Evolutionary conservation across 2,329 filamentous ascomycete genomes (phyloP), one percentile per base, ranked within the genome.

Genomic region (Trichoderma sp.): DNA sequence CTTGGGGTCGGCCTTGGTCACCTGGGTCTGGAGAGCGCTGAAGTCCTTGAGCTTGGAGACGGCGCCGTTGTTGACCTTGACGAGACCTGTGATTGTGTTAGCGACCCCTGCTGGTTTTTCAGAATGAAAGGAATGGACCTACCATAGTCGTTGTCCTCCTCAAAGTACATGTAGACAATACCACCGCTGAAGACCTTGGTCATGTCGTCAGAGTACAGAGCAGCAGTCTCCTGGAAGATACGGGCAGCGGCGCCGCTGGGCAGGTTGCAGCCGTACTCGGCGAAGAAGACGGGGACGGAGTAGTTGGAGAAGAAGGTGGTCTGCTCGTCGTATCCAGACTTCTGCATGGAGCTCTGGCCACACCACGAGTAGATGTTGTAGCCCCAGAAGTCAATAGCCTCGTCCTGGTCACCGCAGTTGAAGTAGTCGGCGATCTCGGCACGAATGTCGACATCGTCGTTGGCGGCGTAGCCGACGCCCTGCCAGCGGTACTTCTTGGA

Each of bases 351-450:
- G 74, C 91, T 96, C 71, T 93, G 78, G 71, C 94, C 95, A 77
- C 95, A 99, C 95, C 95, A 99, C 61, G 93, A 96, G 85, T 99
- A 99, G 81, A 98, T 97, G 85, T 99, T 99, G 89, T 98, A 98
- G 66, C 95, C 95, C 91, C 93, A 99, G 84, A 96, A 98, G 80
- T 99, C 95, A 70, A 98, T 97, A 67, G 90, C 74, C 10, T 82
- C 80, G 41, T 82, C 75, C 67, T 86, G 78, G 3, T 72, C 64
- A 67, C 93, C 91, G 76, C 95, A 99, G 84, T 97, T 93, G 82
- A 99, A 97, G 85, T 96, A 99, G 76, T 92, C 82, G 71, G 92
- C 91, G 74, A 98, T 87, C 73, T 92, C 83, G 69, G 83, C 83
- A 77, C 95, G 91, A 72, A 97, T 96, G 24, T 87, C 84, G 47